These are phyloP conservation scores for Balakata baccata DNA, from an alignment of 345 rosid genomes.

Conservation along the genomic window DNA sequence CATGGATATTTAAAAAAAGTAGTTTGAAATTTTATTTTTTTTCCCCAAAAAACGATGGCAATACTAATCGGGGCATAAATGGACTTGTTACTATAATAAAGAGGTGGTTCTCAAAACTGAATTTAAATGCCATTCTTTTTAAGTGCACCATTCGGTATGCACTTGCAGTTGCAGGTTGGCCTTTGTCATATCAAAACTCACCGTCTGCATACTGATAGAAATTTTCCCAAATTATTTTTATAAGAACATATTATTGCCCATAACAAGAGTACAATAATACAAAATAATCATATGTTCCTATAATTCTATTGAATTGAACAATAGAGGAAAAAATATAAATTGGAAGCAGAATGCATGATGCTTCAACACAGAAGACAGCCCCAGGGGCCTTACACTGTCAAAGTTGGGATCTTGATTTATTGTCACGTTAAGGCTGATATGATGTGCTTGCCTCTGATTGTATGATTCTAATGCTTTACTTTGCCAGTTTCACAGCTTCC, in stretches of 20 bases:
- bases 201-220: too few relatives aligned
- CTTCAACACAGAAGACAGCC: background rate
- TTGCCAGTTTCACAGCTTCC: constrained; percentile 9
- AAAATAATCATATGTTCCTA: background rate
- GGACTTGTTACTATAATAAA: too few relatives aligned
- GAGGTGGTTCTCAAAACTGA: too few relatives aligned
- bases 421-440: background rate
- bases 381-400: background rate
- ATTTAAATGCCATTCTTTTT: too few relatives aligned
- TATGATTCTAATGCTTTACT: background rate
- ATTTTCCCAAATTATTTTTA: too few relatives aligned
- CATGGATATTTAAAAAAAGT: too few relatives aligned
- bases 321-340: background rate
- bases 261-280: background rate
- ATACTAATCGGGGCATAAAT: too few relatives aligned
- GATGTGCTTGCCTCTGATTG: background rate
- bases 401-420: background rate
- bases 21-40: too few relatives aligned
- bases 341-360: background rate
- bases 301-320: background rate
- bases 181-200: too few relatives aligned
- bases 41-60: too few relatives aligned
- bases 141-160: too few relatives aligned
- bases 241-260: background rate
- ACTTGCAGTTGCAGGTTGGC: too few relatives aligned